Evolutionary conservation across 306 rosid species (phyloP).

Genomic region (Casuarina cunninghamiana): DNA sequence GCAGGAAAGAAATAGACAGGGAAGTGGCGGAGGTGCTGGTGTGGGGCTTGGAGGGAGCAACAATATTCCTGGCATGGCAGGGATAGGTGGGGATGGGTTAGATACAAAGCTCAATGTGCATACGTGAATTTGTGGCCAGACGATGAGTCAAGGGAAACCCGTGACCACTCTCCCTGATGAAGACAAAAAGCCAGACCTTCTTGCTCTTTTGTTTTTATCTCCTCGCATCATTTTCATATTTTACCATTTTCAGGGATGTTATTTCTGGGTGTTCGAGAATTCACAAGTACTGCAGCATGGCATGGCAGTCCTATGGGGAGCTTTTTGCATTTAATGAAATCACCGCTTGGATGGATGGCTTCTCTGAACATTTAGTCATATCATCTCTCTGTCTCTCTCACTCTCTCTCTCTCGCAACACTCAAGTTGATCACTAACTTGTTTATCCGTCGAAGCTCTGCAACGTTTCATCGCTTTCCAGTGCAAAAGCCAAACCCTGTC

Average conservation of each 20-base stretch:
- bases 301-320: not conserved
- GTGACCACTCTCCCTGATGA: conserved; percentile 52
- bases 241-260: not conserved
- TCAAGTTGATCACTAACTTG: not conserved
- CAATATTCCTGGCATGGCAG: conserved; percentile 17
- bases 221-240: conserved; percentile 21
- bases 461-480: not conserved
- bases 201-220: not conserved
- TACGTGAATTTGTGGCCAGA: not conserved
- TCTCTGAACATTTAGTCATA: not conserved
- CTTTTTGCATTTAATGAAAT: conserved; percentile 29
- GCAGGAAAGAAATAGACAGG: conserved; percentile 30
- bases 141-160: conserved; percentile 77
- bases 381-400: not conserved
- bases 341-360: not conserved
- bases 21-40: conserved; percentile 24
- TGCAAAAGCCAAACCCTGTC: conserved; percentile 69
- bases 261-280: not conserved
- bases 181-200: conserved; percentile 38
- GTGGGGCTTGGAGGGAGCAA: conserved; percentile 40
- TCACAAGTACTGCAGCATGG: not conserved
- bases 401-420: not conserved
- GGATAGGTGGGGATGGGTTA: conserved; percentile 25
- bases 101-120: not conserved
- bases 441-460: conserved; percentile 3